Evolutionary conservation across 306 rosid species (phyloP), one percentile per base, ranked within the genome.

Genomic region (Sicyos baderoa): DNA sequence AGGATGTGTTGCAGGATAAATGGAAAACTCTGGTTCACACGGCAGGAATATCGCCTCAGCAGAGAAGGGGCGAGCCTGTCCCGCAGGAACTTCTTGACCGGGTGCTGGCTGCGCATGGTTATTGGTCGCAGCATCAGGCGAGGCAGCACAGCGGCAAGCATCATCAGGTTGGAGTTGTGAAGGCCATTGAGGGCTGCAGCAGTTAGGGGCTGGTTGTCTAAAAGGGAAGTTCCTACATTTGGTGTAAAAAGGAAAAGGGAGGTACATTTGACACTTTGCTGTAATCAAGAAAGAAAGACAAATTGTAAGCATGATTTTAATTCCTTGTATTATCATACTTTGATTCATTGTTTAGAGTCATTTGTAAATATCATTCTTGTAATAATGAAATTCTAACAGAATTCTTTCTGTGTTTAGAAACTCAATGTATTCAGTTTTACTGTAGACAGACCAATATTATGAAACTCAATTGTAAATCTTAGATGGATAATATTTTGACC

Each of bases 1-100:
- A 53, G 44, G 49, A 32, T 21, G 25, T 67, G 18, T 65, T 55
- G 50, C 87, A 92, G 97, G 98, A 93, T 76, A 93, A 93, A 78
- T 89, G 97, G 97, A 93, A 93, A 77, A 93, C 98, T 13, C 75
- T 89, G 81, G 98, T 93, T 44, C 98, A 93, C 81, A 93, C 97
- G 2, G 96, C 98, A 18, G 83, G 73, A 79, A 93, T 89, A 27
- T 77, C 89, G 6, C 98, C 97, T 16, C 97, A 89, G 77, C 97
- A 93, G 73, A 85, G 98, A 80, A 85, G 98, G 80, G 98, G 98
- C 21, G 90, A 89, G 79, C 91, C 96, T 45, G 96, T 93, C 0
- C 97, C 98, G 0, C 96, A 93, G 75, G 91, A 85, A 75, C 88
- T 93, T 17, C 74, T 93, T 84, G 81, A 93, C 82, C 79, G 97